Conservation (phyloP, 2,329 filamentous ascomycete species). For the Pseudocercospora macadamiae region DNA sequence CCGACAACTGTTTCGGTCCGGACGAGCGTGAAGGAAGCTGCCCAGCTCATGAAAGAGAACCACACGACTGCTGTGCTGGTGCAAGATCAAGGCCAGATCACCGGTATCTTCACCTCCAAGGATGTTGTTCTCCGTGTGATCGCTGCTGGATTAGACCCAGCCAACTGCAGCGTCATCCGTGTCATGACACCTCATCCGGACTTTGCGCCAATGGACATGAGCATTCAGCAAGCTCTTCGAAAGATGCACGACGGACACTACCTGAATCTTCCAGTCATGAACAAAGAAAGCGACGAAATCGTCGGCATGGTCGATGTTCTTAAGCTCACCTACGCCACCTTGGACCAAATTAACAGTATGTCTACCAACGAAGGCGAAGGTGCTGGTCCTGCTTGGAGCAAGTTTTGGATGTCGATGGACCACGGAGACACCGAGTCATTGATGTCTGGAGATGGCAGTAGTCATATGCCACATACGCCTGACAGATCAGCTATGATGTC, state of each 20-base stretch:
- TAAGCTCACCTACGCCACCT: constrained; percentile 95
- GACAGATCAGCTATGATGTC: constrained; percentile 75
- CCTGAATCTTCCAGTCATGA: constrained; percentile 97
- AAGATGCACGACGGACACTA: constrained; percentile 99
- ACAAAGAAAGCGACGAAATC: constrained; percentile 85
- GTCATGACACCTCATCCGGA: constrained; percentile 99
- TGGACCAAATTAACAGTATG: constrained; percentile 96
- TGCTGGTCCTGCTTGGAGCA: constrained; percentile 98
- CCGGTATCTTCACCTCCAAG: constrained; percentile 99
- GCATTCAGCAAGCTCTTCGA: constrained; percentile 92
- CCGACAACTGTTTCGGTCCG: constrained; percentile 94
- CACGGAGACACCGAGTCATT: constrained; percentile 94
- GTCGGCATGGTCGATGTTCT: constrained; percentile 99
- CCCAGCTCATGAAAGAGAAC: constrained; percentile 96
- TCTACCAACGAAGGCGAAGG: constrained; percentile 69
- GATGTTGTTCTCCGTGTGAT: constrained; percentile 98
- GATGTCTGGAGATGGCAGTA: constrained; percentile 87
- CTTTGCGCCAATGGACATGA: constrained; percentile 99
- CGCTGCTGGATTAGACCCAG: constrained; percentile 89
- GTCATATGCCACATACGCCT: constrained; percentile 67
- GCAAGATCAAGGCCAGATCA: constrained; percentile 95
- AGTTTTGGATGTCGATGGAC: constrained; percentile 97
- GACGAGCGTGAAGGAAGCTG: constrained; percentile 95
- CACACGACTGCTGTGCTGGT: constrained; percentile 96
- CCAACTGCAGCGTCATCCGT: constrained; percentile 93